Evolutionary conservation across 1,139 yeast genomes (phyloP), one percentile per base, ranked within the genome.

Genomic region (Sugiyamaella grinbergsii): DNA sequence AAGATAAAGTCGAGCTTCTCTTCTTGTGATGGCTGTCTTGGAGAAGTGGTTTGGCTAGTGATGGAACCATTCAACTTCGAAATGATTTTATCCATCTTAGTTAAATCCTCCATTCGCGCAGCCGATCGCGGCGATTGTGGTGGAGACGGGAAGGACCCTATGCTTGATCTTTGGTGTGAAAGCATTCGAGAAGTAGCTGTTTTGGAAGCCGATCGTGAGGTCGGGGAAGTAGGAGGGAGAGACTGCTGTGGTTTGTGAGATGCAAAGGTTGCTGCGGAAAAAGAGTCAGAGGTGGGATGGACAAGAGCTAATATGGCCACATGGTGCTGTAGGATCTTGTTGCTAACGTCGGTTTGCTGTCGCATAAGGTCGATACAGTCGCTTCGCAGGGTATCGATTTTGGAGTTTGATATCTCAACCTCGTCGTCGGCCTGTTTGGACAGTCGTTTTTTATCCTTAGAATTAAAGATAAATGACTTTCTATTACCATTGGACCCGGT

Each of bases 341-440:
- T 42, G 37, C 65, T 66, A 10, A 63, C 55, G 4, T 47, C 58
- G 10, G 51, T 49, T 16, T 57, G 53, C 13, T 65, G 55, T 13
- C 56, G 53, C 23, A 48, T 44, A 19, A 67, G 50, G 11, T 56
- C 58, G n/a, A 52, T 47, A 15, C 56, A 51, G 33, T 60, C 63
- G 7, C 40, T 44, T 50, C 64, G 62, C 16, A 69, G 51, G 1
- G 50, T 53, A 6, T 50, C 52, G 29, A 69, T 63, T 32, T 60
- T 61, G 34, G 59, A 60, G 32, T 51, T 54, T 1, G 69, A 60
- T 19, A 58, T 50, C 23, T 59, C 65, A 16, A 58, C 58, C 54
- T 69, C 72, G 5, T 67, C 71, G 19, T 61, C 67, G 7, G 71
- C 71, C 43, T 67, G 70, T 39, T 58, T 55, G 13, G 69, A 66